phyloP scores from a whole-genome alignment of 441 rosid species.

The Adansonia grandidieri region DNA sequence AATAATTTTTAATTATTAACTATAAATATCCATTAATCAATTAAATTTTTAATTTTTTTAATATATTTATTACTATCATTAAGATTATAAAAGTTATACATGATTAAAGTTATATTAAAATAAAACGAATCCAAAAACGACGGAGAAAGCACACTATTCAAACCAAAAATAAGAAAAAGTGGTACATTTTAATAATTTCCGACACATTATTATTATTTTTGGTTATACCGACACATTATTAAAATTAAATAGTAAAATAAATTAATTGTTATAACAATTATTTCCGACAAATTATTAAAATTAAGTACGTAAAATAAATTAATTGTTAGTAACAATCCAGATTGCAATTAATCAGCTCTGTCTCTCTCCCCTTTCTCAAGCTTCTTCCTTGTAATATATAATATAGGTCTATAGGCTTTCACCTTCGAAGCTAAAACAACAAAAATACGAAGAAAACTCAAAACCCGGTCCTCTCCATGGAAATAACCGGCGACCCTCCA shows the following conservation, averaged over 20 bases:
- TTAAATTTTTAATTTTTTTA: too few relatives aligned
- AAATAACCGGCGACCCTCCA: conserved; percentile 44
- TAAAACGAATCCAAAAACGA: too few relatives aligned
- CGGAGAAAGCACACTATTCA: not conserved
- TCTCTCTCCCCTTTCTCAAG: not conserved
- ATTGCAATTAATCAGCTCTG: not conserved
- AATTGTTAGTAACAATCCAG: not conserved
- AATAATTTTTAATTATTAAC: too few relatives aligned
- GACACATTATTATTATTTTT: not conserved
- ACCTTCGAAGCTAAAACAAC: conserved; percentile 12
- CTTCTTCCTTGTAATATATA: not conserved
- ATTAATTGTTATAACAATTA: not conserved
- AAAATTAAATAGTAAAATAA: conserved; percentile 1
- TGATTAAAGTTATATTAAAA: too few relatives aligned
- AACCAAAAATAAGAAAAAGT: not conserved
- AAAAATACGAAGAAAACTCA: not conserved
- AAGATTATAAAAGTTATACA: too few relatives aligned
- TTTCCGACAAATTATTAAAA: not conserved
- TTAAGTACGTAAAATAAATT: not conserved
- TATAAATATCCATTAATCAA: too few relatives aligned
- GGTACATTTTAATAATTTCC: not conserved
- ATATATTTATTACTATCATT: too few relatives aligned
- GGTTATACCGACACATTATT: too few relatives aligned
- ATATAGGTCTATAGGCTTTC: not conserved
- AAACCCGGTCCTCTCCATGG: conserved; percentile 21